These are phyloP conservation scores for Trichophyton verrucosum DNA, from an alignment of 2,329 filamentous ascomycete species.

Conservation along the genomic window DNA sequence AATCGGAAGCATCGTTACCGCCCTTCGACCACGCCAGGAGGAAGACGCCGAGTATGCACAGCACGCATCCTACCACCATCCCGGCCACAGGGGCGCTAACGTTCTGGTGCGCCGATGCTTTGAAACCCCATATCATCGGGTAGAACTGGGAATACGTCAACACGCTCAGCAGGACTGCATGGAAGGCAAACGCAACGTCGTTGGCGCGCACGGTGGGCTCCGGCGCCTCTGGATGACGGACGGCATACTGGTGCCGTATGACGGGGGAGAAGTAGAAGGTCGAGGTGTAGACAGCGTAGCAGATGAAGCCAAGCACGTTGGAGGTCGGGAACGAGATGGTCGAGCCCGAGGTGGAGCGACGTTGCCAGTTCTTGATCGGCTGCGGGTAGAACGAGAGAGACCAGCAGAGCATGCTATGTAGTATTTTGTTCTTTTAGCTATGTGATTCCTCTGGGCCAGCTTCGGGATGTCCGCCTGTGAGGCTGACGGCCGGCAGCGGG, in stretches of 20 bases:
- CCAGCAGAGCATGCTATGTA: conserved; percentile 53
- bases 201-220: conserved; percentile 79
- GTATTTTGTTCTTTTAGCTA: not conserved
- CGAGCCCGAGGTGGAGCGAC: conserved; percentile 67
- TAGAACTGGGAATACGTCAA: conserved; percentile 69
- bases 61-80: conserved; percentile 55
- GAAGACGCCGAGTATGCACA: conserved; percentile 28
- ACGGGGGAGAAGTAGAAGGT: conserved; percentile 67
- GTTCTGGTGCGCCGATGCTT: conserved; percentile 42
- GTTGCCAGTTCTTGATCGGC: conserved; percentile 62
- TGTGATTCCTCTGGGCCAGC: not conserved
- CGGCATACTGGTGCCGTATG: conserved; percentile 71
- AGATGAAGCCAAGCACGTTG: conserved; percentile 50
- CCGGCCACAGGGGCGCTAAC: conserved; percentile 52
- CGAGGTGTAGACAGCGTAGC: conserved; percentile 61
- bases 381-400: conserved; percentile 90
- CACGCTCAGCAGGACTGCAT: conserved; percentile 60
- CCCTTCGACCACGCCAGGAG: conserved; percentile 33
- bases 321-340: conserved; percentile 77
- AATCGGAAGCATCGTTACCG: conserved; percentile 37
- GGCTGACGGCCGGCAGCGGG: not conserved
- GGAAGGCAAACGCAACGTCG: conserved; percentile 75
- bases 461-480: not conserved
- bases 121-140: conserved; percentile 62
- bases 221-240: conserved; percentile 58